Percentiles rank a stretch among this genome's conserved stretches.
Evolutionary conservation across 768 basidiomycete species (phyloP).

Genomic region (Suillus paluster): DNA sequence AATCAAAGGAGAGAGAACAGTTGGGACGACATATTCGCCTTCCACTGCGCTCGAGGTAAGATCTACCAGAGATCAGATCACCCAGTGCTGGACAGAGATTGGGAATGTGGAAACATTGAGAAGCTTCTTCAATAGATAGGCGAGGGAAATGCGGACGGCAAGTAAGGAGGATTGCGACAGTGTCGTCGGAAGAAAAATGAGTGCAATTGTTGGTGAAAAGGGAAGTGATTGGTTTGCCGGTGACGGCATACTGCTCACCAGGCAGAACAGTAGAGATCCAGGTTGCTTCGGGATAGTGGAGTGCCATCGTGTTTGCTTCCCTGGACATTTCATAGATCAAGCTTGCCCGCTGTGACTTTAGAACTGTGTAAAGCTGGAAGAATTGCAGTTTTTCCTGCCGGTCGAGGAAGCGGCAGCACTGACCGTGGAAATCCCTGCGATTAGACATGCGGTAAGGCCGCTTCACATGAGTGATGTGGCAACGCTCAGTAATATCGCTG

Average conservation of each 20-base stretch:
- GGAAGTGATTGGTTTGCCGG: slow-evolving; percentile 2
- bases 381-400: slow-evolving; percentile 12
- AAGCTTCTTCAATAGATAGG: slow-evolving; percentile 4
- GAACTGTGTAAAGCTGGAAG: slow-evolving; percentile 9
- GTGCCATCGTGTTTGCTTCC: neutral
- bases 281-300: slow-evolving; percentile 7
- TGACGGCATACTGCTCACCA: neutral
- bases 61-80: slow-evolving; percentile 8
- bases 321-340: slow-evolving; percentile 7
- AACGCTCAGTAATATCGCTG: slow-evolving; percentile 16
- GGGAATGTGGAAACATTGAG: neutral
- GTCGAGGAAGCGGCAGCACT: slow-evolving; percentile 15
- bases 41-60: neutral
- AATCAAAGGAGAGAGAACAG: slow-evolving; percentile 7
- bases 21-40: neutral
- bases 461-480: slow-evolving; percentile 16
- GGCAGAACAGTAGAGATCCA: slow-evolving; percentile 10
- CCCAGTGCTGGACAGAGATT: slow-evolving; percentile 14
- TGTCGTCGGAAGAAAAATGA: neutral
- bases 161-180: slow-evolving; percentile 1
- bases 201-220: slow-evolving; percentile 6
- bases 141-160: slow-evolving; percentile 1
- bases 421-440: slow-evolving; percentile 4
- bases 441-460: slow-evolving; percentile 3
- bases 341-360: slow-evolving; percentile 2